Evolutionary conservation across 1,284 basidiomycete genomes (phyloP), one percentile per base, ranked within the genome.

Genomic region (Austropuccinia psidii): DNA sequence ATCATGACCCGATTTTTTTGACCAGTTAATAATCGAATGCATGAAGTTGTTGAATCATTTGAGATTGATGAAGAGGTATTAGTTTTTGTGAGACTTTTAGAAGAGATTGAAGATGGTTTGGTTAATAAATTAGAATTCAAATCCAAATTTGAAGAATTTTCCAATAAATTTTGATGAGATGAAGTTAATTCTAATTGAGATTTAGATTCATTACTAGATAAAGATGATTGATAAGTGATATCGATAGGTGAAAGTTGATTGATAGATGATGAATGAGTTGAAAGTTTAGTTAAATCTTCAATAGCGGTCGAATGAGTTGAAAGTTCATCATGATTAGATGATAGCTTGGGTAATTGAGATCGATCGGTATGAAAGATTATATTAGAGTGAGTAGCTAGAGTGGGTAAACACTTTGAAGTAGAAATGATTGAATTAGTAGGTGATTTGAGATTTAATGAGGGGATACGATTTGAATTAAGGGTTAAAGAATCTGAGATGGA

Each of bases 401-500:
- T 67, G 24, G 65, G 65, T 41, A 55, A n/a, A 15, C 33, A 47
- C 55, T 67, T 67, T 15, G 65, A 67, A 41, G 49, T 67, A 11
- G 65, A 55, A 41, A 55, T 37, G 37, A 55, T 52, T 43, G 49
- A 55, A 15, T 39, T 33, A 21, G 54, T 43, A 45, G 55, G 67
- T 17, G 55, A 70, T 58, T 47, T 45, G 27, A 60, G 41, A 47
- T 55, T 33, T 11, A 61, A 24, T 11, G 68, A 70, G 29, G 68
- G 54, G 19, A 43, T 52, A 8, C 68, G 54, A 49, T 49, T 47
- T 13, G n/a, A 29, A 27, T 17, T 49, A 31, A 17, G 43, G 27
- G 33, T 65, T 47, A 31, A 31, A 67, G 4, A 33, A 35, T 21
- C 19, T 33, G 37, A 29, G 27, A 27, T 43, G 21, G 49, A 24